Base-by-base conservation (phyloP, 176 grass and related monocot genomes). In the Oryza rufipogon region DNA sequence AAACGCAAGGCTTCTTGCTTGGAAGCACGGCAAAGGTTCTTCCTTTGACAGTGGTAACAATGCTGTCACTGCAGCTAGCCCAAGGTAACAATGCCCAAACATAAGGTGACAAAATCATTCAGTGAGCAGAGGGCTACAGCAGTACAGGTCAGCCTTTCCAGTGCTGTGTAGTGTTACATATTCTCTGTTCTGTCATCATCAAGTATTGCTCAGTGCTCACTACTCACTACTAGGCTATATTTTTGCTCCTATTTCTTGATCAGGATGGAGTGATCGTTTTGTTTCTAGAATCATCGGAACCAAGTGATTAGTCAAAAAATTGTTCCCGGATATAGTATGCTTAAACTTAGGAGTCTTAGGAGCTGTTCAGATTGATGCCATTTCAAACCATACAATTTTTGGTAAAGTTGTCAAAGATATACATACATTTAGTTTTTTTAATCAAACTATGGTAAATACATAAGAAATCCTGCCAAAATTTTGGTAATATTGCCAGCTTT, bases 21-120 rank as follows among this genome's bases (percentile, higher is more conserved):
- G 20, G 36, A 75, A 70, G 76, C 64, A 64, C 81, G 30, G 70
- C 76, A 15, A 69, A 39, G 63, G 20, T 34, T 71, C n/a, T 28
- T 30, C 36, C 48, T 61, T 85, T 64, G 20, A 47, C 32, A 44
- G 45, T 47, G 42, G 34, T 6, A 17, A 66, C 8, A 58, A 9
- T 69, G 67, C 32, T n/a, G n/a, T n/a, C n/a, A n/a, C n/a, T n/a
- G n/a, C n/a, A n/a, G n/a, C n/a, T n/a, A n/a, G n/a, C n/a, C n/a
- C n/a, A n/a, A n/a, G 42, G 34, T 6, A 17, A 66, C 8, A 58
- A 9, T 69, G 67, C 32, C 25, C 28, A 7, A 79, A 1, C 15
- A 45, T 7, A 39, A 11, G 15, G 23, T 76, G 71, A 12, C 65
- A 66, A 5, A 30, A 51, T 65, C 48, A 71, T 68, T 77, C 51